Conservation (phyloP, 1,284 basidiomycete genomes). For the Inonotus obliquus region DNA sequence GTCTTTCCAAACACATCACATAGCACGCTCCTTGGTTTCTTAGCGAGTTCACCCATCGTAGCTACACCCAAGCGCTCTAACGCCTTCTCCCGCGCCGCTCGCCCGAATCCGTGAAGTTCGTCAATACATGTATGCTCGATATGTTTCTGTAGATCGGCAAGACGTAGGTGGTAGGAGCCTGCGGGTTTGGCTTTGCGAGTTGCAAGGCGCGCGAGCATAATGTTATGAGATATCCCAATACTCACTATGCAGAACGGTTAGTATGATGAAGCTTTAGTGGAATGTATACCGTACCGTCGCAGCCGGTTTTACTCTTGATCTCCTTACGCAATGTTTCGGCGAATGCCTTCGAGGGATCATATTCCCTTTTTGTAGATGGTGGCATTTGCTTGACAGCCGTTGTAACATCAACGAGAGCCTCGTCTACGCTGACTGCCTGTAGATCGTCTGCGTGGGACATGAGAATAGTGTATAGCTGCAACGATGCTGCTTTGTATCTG, state of each 20-base stretch:
- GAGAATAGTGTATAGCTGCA: constrained; percentile 89
- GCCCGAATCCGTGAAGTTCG: constrained; percentile 87
- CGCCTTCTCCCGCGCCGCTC: constrained; percentile 67
- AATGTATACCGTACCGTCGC: constrained; percentile 61
- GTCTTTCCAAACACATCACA: constrained; percentile 77
- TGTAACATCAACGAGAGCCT: constrained; percentile 90
- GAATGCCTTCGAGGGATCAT: constrained; percentile 65
- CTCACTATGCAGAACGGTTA: constrained; percentile 49
- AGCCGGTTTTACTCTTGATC: constrained; percentile 73
- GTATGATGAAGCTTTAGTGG: background rate
- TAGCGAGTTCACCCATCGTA: constrained; percentile 62
- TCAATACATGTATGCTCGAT: constrained; percentile 62
- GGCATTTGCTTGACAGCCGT: constrained; percentile 50
- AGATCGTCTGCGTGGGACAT: constrained; percentile 88
- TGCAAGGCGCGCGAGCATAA: constrained; percentile 88
- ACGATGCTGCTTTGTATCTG: constrained; percentile 78
- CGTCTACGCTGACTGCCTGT: constrained; percentile 94
- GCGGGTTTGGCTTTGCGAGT: constrained; percentile 91
- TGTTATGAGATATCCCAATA: constrained; percentile 90
- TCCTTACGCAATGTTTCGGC: constrained; percentile 80
- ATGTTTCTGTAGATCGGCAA: constrained; percentile 49
- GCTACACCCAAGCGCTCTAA: constrained; percentile 72
- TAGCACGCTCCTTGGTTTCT: constrained; percentile 57
- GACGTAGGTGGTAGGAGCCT: constrained; percentile 71
- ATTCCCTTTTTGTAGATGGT: constrained; percentile 26